These are phyloP conservation scores for Periconia digitata DNA, from an alignment of 2,329 filamentous ascomycete genomes.

Conservation along the genomic window DNA sequence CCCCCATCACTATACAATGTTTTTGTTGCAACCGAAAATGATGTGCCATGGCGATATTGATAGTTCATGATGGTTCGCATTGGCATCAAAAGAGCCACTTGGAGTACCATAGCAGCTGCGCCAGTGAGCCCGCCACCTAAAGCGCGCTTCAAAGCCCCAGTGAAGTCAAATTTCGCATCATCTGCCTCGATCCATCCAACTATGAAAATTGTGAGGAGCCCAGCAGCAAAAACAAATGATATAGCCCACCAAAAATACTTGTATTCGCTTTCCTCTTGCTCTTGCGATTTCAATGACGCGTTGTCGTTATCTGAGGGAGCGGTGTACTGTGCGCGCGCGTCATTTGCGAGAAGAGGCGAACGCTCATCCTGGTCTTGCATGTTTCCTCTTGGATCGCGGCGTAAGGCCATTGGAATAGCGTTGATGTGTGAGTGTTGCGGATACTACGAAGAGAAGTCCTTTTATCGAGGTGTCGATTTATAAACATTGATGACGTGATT, in stretches of 20 bases:
- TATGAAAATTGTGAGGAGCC: slow-evolving; percentile 21
- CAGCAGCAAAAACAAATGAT: slow-evolving; percentile 12
- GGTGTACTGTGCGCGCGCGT: background rate
- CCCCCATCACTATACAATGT: slow-evolving; percentile 29
- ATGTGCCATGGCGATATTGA: slow-evolving; percentile 32
- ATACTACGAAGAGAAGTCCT: background rate
- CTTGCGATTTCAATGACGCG: slow-evolving; percentile 12
- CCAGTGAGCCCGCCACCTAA: slow-evolving; percentile 32
- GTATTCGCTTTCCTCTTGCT: slow-evolving; percentile 15
- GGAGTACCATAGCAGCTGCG: slow-evolving; percentile 32
- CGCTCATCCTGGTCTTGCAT: slow-evolving; percentile 16
- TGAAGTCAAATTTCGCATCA: slow-evolving; percentile 32
- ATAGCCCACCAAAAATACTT: slow-evolving; percentile 21
- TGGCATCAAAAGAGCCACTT: slow-evolving; percentile 33
- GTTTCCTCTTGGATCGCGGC: slow-evolving; percentile 11
- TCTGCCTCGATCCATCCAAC: slow-evolving; percentile 32
- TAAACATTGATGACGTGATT: background rate
- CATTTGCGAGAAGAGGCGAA: slow-evolving; percentile 20
- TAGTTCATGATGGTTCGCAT: slow-evolving; percentile 37
- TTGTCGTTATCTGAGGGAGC: slow-evolving; percentile 10
- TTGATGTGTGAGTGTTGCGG: background rate
- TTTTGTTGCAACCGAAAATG: slow-evolving; percentile 24
- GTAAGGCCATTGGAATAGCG: slow-evolving; percentile 12
- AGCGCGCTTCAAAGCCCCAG: slow-evolving; percentile 27
- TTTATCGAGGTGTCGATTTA: background rate